phyloP scores from a whole-genome alignment of 2,329 filamentous ascomycete species.

The Bipolaris victoriae region DNA sequence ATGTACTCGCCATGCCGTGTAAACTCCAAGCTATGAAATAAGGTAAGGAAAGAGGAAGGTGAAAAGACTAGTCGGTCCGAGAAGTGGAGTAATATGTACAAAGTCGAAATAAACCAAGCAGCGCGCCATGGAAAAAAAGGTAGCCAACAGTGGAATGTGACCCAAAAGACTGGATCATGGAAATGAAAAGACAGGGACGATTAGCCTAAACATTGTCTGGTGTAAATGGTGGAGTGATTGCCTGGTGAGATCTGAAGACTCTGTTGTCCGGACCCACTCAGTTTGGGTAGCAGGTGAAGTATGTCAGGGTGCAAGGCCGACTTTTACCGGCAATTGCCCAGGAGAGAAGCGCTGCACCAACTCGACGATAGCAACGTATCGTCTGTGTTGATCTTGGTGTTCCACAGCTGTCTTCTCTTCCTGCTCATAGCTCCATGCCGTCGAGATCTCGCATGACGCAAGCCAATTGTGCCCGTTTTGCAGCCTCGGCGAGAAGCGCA shows the following conservation, averaged over 20 bases:
- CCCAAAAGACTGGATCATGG: not conserved
- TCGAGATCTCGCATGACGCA: slow-evolving; percentile 87
- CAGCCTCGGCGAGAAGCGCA: slow-evolving; percentile 87
- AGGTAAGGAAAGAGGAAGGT: not conserved
- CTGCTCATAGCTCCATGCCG: slow-evolving; percentile 63
- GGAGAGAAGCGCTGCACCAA: slow-evolving; percentile 1
- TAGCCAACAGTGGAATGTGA: slow-evolving; percentile 1
- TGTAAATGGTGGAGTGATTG: slow-evolving; percentile 14
- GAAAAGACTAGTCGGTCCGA: slow-evolving; percentile 11
- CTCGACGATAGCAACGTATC: not conserved
- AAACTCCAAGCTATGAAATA: slow-evolving; percentile 6
- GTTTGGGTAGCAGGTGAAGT: slow-evolving; percentile 18
- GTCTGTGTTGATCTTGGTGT: not conserved
- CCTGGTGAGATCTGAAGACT: slow-evolving; percentile 13
- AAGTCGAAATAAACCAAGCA: slow-evolving; percentile 8
- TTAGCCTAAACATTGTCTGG: not conserved
- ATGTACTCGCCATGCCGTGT: slow-evolving; percentile 1
- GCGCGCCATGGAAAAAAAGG: not conserved
- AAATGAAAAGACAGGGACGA: not conserved
- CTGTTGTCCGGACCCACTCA: slow-evolving; percentile 24
- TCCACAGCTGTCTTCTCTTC: not conserved
- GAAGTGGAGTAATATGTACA: slow-evolving; percentile 18
- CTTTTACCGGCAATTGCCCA: slow-evolving; percentile 20
- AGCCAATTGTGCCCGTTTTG: slow-evolving; percentile 89
- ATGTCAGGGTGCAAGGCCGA: slow-evolving; percentile 24